Base-by-base conservation (phyloP, 495 filamentous ascomycete genomes). In the Talaromyces nanjingensis region DNA sequence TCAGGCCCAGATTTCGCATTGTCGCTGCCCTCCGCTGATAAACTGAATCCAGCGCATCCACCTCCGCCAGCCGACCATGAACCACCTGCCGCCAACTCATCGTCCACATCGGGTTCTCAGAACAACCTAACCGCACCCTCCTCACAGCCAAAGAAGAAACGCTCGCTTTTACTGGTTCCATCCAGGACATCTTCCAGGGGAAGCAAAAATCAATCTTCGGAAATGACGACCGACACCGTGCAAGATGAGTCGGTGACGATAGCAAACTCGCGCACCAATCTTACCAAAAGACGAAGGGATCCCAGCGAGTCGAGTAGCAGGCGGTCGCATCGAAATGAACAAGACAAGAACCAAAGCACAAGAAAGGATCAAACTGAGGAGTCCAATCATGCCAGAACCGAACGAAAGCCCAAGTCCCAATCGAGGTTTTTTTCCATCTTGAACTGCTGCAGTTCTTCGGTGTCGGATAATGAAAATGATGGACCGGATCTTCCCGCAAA, bases 371-470 rank as follows among this genome's bases (percentile, higher is more conserved):
- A 75, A 75, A 58, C 63, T 65, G 56, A 65, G 70, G 54, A 66
- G 70, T 45, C 66, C 67, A 33, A 61, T 67, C 60, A 66, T 73
- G 8, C 80, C 57, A 85, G 83, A 69, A 73, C 80, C 61, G 89
- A 87, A 72, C 90, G 89, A 77, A 85, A 84, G 72, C 79, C 77
- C 59, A 81, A 74, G 65, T 65, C 68, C 7, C 62, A 74, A 47
- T 73, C 68, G 31, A 75, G 85, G 9, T 76, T 97, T 42, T 76
- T 96, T 22, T 81, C 90, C 27, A 86, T 94, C 63, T 78, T 97
- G 57, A 87, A 83, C 59, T 97, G 92, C 78, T 97, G 92, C 72
- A 86, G 87, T 31, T 84, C 87, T 54, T 84, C 83, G n/a, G 84
- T 87, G 63, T 76, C 84, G 3, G 78, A 86, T 45, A 86, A 85